These are phyloP conservation scores for Boletellus dicymbophilus DNA, from an alignment of 1,284 basidiomycete genomes.

Conservation along the genomic window DNA sequence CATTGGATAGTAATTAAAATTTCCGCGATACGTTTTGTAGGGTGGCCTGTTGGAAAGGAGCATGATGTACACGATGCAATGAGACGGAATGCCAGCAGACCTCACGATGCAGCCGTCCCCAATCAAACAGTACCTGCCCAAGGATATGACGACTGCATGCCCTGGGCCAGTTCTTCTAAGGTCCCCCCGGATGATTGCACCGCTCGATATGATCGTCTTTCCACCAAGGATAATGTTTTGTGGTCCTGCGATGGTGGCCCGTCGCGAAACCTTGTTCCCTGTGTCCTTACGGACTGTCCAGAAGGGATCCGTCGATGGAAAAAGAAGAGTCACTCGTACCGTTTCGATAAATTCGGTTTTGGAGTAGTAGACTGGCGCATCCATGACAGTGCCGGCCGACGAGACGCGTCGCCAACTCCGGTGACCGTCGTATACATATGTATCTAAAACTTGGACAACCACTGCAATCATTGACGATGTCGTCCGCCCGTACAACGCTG, in stretches of 20 bases:
- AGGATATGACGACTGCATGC: slow-evolving; percentile 89
- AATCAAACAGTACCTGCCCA: slow-evolving; percentile 92
- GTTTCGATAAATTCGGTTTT: slow-evolving; percentile 83
- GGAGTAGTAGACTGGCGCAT: slow-evolving; percentile 71
- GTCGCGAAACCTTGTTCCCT: slow-evolving; percentile 91
- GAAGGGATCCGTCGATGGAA: not conserved
- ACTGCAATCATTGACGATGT: slow-evolving; percentile 10
- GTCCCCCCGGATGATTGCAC: slow-evolving; percentile 89
- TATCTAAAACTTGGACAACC: too few species aligned
- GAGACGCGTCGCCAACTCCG: slow-evolving; percentile 14
- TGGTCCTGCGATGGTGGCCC: slow-evolving; percentile 91
- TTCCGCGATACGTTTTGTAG: slow-evolving; percentile 88
- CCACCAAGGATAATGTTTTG: slow-evolving; percentile 98
- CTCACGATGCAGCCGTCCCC: slow-evolving; percentile 90
- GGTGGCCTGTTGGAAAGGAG: slow-evolving; percentile 56
- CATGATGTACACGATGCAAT: not conserved
- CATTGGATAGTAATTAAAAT: slow-evolving; percentile 98
- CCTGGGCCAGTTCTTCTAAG: slow-evolving; percentile 81
- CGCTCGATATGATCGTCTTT: slow-evolving; percentile 93
- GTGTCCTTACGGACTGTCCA: slow-evolving; percentile 54
- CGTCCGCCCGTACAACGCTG: slow-evolving; percentile 2
- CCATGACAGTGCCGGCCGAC: slow-evolving; percentile 44
- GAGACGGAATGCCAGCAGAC: slow-evolving; percentile 39
- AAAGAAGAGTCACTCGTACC: slow-evolving; percentile 39
- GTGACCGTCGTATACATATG: too few species aligned